Conservation (phyloP, 2,329 filamentous ascomycete genomes). For the Amylocarpus encephaloides region DNA sequence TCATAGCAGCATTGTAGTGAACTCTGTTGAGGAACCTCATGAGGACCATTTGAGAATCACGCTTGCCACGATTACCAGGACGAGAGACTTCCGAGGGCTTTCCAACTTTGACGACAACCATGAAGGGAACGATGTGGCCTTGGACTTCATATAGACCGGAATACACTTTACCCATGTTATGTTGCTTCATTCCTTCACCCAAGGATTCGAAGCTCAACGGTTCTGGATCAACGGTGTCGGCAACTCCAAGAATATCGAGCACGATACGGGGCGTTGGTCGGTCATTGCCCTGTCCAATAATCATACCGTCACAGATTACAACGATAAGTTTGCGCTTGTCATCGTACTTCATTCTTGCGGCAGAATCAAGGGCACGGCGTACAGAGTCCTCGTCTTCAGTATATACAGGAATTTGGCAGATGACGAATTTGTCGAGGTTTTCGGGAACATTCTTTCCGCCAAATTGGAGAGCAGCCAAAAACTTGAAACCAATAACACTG, state of each 20-base stretch:
- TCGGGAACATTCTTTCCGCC: slow-evolving; percentile 85
- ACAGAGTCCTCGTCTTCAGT: slow-evolving; percentile 98
- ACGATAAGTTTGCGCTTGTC: slow-evolving; percentile 96
- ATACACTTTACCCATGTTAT: slow-evolving; percentile 99
- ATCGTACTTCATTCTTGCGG: slow-evolving; percentile 91
- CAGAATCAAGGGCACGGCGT: slow-evolving; percentile 92
- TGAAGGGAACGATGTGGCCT: slow-evolving; percentile 94
- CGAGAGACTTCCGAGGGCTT: slow-evolving; percentile 67
- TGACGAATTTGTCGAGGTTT: slow-evolving; percentile 96
- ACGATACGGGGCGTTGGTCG: slow-evolving; percentile 92
- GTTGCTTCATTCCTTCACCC: slow-evolving; percentile 91
- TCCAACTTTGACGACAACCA: slow-evolving; percentile 95
- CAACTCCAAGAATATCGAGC: slow-evolving; percentile 91
- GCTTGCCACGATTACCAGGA: slow-evolving; percentile 96
- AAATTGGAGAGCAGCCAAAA: slow-evolving; percentile 93
- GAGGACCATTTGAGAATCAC: slow-evolving; percentile 95
- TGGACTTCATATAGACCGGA: slow-evolving; percentile 96
- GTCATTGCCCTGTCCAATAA: slow-evolving; percentile 97
- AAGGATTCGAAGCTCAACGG: slow-evolving; percentile 94
- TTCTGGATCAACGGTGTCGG: slow-evolving; percentile 88
- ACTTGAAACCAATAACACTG: slow-evolving; percentile 87
- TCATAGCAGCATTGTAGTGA: slow-evolving; percentile 96
- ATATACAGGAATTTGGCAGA: slow-evolving; percentile 95
- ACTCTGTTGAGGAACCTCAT: slow-evolving; percentile 99
- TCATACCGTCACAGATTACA: slow-evolving; percentile 96